Evolutionary conservation across 306 rosid species (phyloP).

Genomic region (Trifolium fragiferum): DNA sequence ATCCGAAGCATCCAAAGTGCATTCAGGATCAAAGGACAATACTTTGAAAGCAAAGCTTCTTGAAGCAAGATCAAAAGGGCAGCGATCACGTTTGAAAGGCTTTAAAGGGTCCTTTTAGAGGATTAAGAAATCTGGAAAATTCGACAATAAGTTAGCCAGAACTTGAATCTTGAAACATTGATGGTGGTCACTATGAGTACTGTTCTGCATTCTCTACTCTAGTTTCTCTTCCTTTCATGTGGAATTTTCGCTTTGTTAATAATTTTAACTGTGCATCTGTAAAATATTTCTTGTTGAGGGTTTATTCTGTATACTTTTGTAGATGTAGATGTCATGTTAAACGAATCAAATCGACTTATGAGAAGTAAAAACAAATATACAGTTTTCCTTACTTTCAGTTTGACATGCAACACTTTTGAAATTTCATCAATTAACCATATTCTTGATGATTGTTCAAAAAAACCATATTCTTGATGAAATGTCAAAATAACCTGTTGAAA

Average conservation of each 20-base stretch:
- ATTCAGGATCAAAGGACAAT: constrained; percentile 66
- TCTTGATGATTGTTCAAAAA: no score
- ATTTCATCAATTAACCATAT: no score
- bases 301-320: constrained; percentile 52
- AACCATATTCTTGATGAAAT: no score
- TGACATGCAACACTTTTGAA: no score
- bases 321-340: constrained; percentile 35
- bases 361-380: constrained; percentile 38
- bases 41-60: constrained; percentile 90
- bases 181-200: constrained; percentile 18
- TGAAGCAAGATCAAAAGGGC: constrained; percentile 93
- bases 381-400: constrained; percentile 17
- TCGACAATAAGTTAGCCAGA: constrained; percentile 16
- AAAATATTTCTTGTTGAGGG: constrained; percentile 44
- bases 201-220: neutral
- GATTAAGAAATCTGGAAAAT: constrained; percentile 17
- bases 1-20: constrained; percentile 61
- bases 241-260: constrained; percentile 44
- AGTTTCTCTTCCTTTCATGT: constrained; percentile 2
- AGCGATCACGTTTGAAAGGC: constrained; percentile 69
- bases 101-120: constrained; percentile 60
- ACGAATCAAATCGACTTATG: constrained; percentile 29
- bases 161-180: constrained; percentile 35
- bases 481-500: no score
- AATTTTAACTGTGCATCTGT: constrained; percentile 36